Evolutionary conservation across 2,329 filamentous ascomycete genomes (phyloP).

Genomic region (Monosporascus sp.): DNA sequence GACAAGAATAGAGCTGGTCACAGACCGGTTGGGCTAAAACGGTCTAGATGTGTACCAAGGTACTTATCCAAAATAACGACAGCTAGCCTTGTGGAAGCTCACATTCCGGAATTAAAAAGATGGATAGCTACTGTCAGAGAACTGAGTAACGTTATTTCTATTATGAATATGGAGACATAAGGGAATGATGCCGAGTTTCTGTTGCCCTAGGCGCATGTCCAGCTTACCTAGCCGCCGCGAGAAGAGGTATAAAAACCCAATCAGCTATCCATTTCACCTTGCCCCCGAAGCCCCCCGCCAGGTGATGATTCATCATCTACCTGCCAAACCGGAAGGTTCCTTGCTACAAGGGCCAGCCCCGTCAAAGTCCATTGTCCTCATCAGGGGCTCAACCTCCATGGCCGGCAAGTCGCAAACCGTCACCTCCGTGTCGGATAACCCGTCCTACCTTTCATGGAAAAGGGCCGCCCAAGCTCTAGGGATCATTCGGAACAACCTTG

Average conservation of each 20-base stretch:
- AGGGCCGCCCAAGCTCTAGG: too few relatives aligned
- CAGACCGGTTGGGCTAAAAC: too few relatives aligned
- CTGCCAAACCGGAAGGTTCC: conserved; percentile 15
- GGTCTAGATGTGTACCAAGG: too few relatives aligned
- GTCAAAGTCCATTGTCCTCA: conserved; percentile 22
- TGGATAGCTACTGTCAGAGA: too few relatives aligned
- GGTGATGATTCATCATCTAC: conserved; percentile 20
- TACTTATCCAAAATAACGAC: too few relatives aligned
- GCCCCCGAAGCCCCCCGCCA: conserved; percentile 19
- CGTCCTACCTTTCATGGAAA: too few relatives aligned
- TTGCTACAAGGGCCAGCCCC: conserved; percentile 4
- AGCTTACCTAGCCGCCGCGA: conserved; percentile 2
- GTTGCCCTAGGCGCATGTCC: conserved; percentile 7
- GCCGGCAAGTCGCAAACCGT: conserved; percentile 26
- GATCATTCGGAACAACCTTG: too few relatives aligned
- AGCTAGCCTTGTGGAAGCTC: too few relatives aligned
- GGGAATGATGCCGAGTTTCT: background rate
- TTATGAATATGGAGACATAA: too few relatives aligned
- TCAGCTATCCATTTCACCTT: conserved; percentile 1
- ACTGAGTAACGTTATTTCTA: too few relatives aligned
- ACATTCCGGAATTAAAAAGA: too few relatives aligned
- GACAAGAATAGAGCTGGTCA: too few relatives aligned
- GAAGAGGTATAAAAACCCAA: background rate
- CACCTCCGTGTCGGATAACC: conserved; percentile 20
- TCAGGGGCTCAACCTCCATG: conserved; percentile 19